A percentile compares a stretch with the other conserved stretches of the same genome.
These are phyloP conservation scores for Vigna hirtella DNA, from an alignment of 306 rosid genomes.

Conservation along the genomic window DNA sequence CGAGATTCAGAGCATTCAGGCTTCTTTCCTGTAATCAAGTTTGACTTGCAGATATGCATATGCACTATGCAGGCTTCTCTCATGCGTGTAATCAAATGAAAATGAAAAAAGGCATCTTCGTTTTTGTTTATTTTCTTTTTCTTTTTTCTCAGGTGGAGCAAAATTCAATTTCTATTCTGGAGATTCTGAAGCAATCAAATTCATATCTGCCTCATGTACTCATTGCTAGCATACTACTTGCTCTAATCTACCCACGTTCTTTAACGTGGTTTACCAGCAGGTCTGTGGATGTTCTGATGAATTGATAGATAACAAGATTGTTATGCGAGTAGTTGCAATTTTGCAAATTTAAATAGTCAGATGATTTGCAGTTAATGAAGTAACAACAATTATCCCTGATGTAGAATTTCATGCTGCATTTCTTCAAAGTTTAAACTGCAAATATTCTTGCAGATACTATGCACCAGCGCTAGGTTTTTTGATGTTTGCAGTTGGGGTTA, in stretches of 20 bases:
- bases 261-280: constrained; percentile 96
- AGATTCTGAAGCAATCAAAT: constrained; percentile 75
- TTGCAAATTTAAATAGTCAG: neutral
- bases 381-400: constrained; percentile 4
- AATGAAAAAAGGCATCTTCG: neutral
- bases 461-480: constrained; percentile 97
- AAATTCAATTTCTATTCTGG: constrained; percentile 51
- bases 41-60: neutral
- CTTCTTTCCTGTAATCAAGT: constrained; percentile 18
- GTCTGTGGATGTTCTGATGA: constrained; percentile 54
- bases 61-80: neutral
- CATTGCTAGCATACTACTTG: constrained; percentile 77
- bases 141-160: constrained; percentile 53
- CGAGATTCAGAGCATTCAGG: constrained; percentile 5
- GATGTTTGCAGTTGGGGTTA: constrained; percentile 98
- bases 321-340: constrained; percentile 22
- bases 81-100: neutral
- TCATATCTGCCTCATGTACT: constrained; percentile 83
- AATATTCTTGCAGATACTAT: constrained; percentile 71
- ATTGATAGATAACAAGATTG: constrained; percentile 25
- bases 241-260: constrained; percentile 86
- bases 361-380: constrained; percentile 36
- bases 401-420: constrained; percentile 26
- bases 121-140: constrained; percentile 30
- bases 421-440: constrained; percentile 24